These are phyloP conservation scores for Globisporangium irregulare DNA, from an alignment of 352 stramenopile genomes.

Conservation along the genomic window DNA sequence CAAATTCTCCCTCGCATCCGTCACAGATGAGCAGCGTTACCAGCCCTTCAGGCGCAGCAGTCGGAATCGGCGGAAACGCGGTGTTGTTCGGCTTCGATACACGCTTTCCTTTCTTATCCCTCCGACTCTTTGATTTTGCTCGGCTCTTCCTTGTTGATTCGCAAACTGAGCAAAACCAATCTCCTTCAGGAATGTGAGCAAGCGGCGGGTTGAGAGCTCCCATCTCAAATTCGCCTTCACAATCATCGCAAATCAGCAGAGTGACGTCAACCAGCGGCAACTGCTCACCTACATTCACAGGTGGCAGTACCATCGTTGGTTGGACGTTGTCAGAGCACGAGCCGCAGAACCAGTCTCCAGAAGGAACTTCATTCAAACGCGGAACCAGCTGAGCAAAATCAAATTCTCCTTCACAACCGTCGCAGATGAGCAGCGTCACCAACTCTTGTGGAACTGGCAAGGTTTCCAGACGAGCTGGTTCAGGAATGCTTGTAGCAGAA, in stretches of 20 bases:
- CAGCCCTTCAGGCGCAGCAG: constrained; percentile 12
- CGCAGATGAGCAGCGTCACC: constrained; percentile 36
- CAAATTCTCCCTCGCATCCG: constrained; percentile 63
- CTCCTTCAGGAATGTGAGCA: constrained; percentile 35
- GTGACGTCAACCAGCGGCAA: constrained; percentile 23
- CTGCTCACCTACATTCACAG: neutral
- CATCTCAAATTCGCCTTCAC: constrained; percentile 63
- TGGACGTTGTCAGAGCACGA: neutral
- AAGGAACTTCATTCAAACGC: constrained; percentile 20
- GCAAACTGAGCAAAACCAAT: constrained; percentile 37
- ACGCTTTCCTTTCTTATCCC: constrained; percentile 6
- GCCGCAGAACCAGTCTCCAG: constrained; percentile 40
- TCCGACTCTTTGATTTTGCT: constrained; percentile 7
- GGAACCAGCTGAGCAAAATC: constrained; percentile 27
- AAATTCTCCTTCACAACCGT: constrained; percentile 36
- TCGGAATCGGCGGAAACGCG: neutral
- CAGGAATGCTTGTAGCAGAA: neutral
- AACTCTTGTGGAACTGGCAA: constrained; percentile 7
- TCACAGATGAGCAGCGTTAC: constrained; percentile 58
- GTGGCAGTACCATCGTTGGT: neutral
- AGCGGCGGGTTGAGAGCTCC: constrained; percentile 43
- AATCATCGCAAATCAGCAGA: constrained; percentile 68
- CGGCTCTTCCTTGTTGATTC: neutral
- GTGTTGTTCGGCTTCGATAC: neutral
- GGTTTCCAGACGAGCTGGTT: neutral